These are phyloP conservation scores for Amaranthus palmeri DNA, from an alignment of 148 eudicot species.

Conservation along the genomic window DNA sequence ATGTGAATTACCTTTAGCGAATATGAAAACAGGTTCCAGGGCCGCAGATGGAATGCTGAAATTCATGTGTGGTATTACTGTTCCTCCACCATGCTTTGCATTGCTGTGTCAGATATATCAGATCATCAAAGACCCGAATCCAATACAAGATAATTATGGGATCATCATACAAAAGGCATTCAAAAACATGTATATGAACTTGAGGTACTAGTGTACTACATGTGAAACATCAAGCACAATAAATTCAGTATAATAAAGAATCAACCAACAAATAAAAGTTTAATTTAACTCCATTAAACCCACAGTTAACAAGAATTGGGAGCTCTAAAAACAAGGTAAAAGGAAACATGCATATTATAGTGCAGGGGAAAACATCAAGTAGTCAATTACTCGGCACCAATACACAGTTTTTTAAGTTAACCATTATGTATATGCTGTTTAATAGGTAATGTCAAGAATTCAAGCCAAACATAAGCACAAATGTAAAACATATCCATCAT, in stretches of 20 bases:
- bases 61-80: constrained; percentile 80
- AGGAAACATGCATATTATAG: neutral
- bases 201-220: neutral
- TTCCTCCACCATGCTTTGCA: constrained; percentile 87
- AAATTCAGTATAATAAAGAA: neutral
- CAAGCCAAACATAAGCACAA: neutral
- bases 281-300: neutral
- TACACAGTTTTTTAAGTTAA: neutral
- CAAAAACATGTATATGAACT: neutral
- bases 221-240: neutral
- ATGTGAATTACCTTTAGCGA: constrained; percentile 54
- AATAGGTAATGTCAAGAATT: neutral
- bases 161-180: neutral
- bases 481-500: neutral
- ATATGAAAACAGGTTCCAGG: constrained; percentile 65
- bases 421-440: neutral
- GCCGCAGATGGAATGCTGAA: constrained; percentile 93
- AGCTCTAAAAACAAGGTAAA: neutral
- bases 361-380: neutral
- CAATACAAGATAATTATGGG: neutral
- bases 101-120: constrained; percentile 48
- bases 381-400: neutral
- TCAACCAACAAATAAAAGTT: neutral
- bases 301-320: neutral
- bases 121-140: neutral